Conservation (phyloP, 75 land plant species). For the Isoetes taiwanensis region DNA sequence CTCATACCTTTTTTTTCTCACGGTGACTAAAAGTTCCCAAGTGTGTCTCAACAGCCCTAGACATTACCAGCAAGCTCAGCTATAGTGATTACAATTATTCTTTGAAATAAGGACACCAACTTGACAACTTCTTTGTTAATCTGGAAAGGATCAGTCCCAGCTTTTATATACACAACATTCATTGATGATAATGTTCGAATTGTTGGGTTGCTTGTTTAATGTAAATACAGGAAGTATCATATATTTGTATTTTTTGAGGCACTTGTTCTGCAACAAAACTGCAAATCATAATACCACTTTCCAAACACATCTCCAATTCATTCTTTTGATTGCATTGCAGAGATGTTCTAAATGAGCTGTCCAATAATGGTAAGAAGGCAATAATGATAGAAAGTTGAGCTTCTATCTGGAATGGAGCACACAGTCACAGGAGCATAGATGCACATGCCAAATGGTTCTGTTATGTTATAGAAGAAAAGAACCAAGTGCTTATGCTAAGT, state of each 20-base stretch:
- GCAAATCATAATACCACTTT: conserved; percentile 47
- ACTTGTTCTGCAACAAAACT: background rate
- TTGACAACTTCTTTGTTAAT: conserved; percentile 63
- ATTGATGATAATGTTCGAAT: conserved; percentile 34
- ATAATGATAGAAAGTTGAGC: too few species aligned
- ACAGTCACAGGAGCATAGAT: too few species aligned
- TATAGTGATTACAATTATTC: too few species aligned
- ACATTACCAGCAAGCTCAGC: too few species aligned
- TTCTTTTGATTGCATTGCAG: conserved; percentile 60
- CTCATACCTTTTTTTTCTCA: conserved; percentile 61
- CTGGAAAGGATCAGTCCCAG: conserved; percentile 70
- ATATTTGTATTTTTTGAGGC: background rate
- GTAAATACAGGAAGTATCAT: background rate
- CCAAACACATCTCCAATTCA: conserved; percentile 69
- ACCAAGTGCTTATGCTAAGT: too few species aligned
- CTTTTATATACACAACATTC: conserved; percentile 50
- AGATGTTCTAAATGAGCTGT: conserved; percentile 70
- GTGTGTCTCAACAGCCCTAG: conserved; percentile 65
- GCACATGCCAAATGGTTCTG: too few species aligned
- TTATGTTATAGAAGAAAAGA: too few species aligned
- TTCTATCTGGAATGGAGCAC: too few species aligned
- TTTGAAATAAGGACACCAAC: too few species aligned
- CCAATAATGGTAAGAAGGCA: conserved; percentile 66
- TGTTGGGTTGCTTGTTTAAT: conserved; percentile 74
- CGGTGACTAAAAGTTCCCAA: conserved; percentile 57